Base-by-base conservation (phyloP, 1,139 yeast genomes). In the Cylindricascospora bacillispora region DNA sequence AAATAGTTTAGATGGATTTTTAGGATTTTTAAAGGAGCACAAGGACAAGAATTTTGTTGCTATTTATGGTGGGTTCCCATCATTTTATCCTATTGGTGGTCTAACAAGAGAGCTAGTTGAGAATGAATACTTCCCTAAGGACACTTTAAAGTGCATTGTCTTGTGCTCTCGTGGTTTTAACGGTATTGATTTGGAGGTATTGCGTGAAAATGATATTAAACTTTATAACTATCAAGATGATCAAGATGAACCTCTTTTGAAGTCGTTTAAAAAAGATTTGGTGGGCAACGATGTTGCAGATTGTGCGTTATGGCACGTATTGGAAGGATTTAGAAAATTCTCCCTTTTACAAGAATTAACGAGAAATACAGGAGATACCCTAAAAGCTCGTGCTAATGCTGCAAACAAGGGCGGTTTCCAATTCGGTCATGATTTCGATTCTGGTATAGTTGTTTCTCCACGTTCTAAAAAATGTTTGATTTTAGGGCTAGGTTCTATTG, bases 401-500 rank as follows among this genome's bases (percentile, higher is more conserved):
- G 45, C 47, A 2, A 60, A 45, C 30, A 29, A 38, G n/a, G 34
- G 36, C 5, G 43, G 41, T 5, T 52, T 50, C 33, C 50, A 54
- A 7, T 54, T 62, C 38, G 77, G 75, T 4, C 75, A 73, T 43
- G 41, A 39, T 19, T 26, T 48, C 22, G 21, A 30, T 5, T 21
- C 15, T 9, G 34, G 31, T 12, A 76, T 74, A n/a, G 55, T 59
- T 15, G 55, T 58, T 35, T 63, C 69, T 11, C 86, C 86, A 5
- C 50, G 58, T 13, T 73, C 73, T 25, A 75, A 71, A 41, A 60
- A 61, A 24, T 82, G 64, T 13, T 73, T 80, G 6, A 66, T 82
- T 29, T 67, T 80, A 3, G 94, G 94, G 0, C 71, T 80, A 47
- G 94, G 94, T 2, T 64, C 68, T 19, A 81, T 82, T 40, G 94